Base-by-base conservation (phyloP, 768 basidiomycete species). In the Rhizopogon vulgaris region DNA sequence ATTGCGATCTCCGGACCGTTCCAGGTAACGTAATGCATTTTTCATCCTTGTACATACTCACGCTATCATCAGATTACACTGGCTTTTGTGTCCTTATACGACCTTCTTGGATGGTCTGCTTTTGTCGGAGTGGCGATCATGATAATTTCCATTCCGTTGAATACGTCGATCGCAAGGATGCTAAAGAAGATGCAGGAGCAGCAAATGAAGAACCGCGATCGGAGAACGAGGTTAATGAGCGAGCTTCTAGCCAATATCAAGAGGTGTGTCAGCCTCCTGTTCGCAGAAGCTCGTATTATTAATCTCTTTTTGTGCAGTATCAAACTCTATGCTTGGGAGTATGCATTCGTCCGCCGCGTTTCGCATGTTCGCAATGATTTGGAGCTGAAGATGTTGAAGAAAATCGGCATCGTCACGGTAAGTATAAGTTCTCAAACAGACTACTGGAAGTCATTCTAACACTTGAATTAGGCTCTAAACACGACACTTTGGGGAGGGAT, bases 261-360 rank as follows among this genome's bases (percentile, higher is more conserved):
- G 63, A 91, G 85, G 85, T 82, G 38, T 42, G 56, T 24, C 12
- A 12, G 18, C 10, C 28, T 47, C 14, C 17, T 9, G 3, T 0
- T 6, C 6, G 11, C 14, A n/a, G 3, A 12, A 10, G 32, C 52
- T 48, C 36, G 3, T 22, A 58, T 38, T 4, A n/a, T n/a, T 8
- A 6, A 45, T 45, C 11, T 17, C 1, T 9, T 4, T 32, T 32
- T 24, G 2, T n/a, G 10, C 53, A 90, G 88, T 56, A 90, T 94
- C 65, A 92, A 94, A 63, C 71, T 94, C 4, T 95, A 95, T 67
- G 90, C 89, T 3, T 98, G 95, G 95, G 95, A 98, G 70, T 81
- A 85, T 59, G 86, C 90, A 3, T 97, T 98, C 63, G 78, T 90
- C 27, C 76, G 84, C 46, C 84, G 83, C 51, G 78, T 98, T 28